phyloP scores from a whole-genome alignment of 805 yeast genomes.

The Schwanniomyces yamadae region DNA sequence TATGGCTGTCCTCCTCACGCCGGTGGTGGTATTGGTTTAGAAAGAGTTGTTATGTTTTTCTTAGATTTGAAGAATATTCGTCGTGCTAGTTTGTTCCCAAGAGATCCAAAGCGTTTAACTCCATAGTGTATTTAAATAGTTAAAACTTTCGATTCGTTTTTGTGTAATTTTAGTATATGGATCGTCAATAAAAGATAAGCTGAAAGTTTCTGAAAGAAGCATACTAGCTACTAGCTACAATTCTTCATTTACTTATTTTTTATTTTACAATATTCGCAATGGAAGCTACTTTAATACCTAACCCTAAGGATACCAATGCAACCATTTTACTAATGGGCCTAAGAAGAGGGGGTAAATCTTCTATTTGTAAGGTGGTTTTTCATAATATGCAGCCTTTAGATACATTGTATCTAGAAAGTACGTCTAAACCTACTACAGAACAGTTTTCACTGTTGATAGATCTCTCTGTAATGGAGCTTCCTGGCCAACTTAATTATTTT shows the following conservation, averaged over 20 bases:
- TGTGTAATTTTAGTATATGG: conserved; percentile 1
- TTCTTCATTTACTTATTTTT: no score
- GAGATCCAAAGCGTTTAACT: conserved; percentile 93
- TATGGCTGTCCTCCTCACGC: conserved; percentile 99
- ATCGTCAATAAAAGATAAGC: no score
- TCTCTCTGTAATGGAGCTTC: conserved; percentile 87
- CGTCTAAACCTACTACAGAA: conserved; percentile 85
- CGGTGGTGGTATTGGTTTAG: conserved; percentile 99
- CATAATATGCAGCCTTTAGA: conserved; percentile 96
- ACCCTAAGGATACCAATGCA: conserved; percentile 61
- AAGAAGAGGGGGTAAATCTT: conserved; percentile 88
- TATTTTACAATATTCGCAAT: no score
- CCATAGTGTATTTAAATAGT: conserved; percentile 58
- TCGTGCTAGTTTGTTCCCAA: conserved; percentile 98
- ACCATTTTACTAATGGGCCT: conserved; percentile 86
- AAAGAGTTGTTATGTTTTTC: conserved; percentile 98
- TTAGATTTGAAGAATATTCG: conserved; percentile 95
- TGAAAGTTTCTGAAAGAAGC: no score
- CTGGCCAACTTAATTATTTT: conserved; percentile 88
- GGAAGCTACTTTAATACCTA: conserved; percentile 22
- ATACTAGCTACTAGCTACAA: no score
- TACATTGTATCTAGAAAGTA: conserved; percentile 84
- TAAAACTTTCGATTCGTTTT: not conserved
- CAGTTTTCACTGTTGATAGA: conserved; percentile 82
- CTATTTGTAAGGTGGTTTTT: conserved; percentile 93